Percentiles rank a stretch among this genome's conserved stretches.
These are phyloP conservation scores for Pseudisothecium myosuroides DNA, from an alignment of 225 moss, liverwort and hornwort species.

Conservation along the genomic window DNA sequence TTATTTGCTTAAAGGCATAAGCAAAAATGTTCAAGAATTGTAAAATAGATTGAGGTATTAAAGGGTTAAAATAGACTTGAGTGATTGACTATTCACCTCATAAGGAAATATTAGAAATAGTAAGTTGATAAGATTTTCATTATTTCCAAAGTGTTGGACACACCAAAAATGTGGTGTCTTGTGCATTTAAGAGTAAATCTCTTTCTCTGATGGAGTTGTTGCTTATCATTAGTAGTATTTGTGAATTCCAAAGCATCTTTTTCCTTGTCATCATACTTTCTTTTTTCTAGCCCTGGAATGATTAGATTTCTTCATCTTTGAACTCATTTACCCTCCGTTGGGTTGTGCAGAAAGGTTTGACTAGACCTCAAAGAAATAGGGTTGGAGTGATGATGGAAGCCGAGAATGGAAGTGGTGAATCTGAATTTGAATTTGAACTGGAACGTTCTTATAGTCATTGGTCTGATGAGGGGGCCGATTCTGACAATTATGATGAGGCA, in stretches of 20 bases:
- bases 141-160: neutral
- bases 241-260: too few relatives aligned
- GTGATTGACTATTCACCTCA: neutral
- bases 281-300: neutral
- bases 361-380: neutral
- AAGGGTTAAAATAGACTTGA: neutral
- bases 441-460: too few relatives aligned
- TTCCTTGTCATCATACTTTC: neutral
- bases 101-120: neutral
- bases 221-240: too few relatives aligned
- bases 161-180: neutral
- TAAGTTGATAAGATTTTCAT: neutral
- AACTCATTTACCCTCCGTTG: neutral
- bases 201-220: neutral
- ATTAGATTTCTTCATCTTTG: neutral
- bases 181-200: accelerated
- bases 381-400: neutral
- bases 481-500: neutral
- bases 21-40: neutral
- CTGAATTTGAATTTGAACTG: neutral
- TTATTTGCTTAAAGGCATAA: neutral
- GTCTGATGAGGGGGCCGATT: too few relatives aligned
- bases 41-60: neutral
- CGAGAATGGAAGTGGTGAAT: accelerated
- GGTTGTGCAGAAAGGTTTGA: neutral